Base-by-base conservation (phyloP, 176 grass and related monocot species). In the Avena sativa region DNA sequence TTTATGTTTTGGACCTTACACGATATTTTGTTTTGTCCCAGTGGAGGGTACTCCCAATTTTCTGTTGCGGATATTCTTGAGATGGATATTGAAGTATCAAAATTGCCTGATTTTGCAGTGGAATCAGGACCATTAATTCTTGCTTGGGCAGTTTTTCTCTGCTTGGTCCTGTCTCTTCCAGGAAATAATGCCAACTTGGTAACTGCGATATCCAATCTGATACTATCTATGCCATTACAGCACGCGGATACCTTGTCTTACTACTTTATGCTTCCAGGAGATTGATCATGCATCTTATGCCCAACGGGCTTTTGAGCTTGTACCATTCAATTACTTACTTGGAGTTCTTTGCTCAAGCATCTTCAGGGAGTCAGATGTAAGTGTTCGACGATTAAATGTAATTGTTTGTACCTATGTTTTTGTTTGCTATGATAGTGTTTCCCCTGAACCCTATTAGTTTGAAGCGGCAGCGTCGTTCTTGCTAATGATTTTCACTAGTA, bases 41-140 rank as follows among this genome's bases (percentile, higher is more conserved):
- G 93, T 78, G 86, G 91, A 80, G 93, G 88, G 14, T 86, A 57
- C 85, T 92, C 86, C 83, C 84, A 85, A 84, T 98, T 94, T 95
- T 95, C 93, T 76, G 20, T 92, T 12, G 83, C 71, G 79, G 96
- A 98, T 76, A 92, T 98, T 87, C 90, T 92, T 81, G 96, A 95
- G 86, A 95, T 98, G 81, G 93, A 98, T 86, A 85, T 63, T 62
- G 93, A 94, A 87, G 71, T 98, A 75, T 93, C 96, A 76, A 92
- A 87, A 64, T 92, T 98, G 65, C 79, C 86, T 83, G 96, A 95
- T 23, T 83, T 89, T 44, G 81, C 69, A 63, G 78, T 82, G 81
- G 96, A 95, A 95, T 92, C 86, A 61, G 96, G 93, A 49, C 92
- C 96, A 91, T 88, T 98, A 67, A 73, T 95, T 85, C 88, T 98